Conservation (phyloP, 192 early-diverging fungal species). For the Backusella australiensis region DNA sequence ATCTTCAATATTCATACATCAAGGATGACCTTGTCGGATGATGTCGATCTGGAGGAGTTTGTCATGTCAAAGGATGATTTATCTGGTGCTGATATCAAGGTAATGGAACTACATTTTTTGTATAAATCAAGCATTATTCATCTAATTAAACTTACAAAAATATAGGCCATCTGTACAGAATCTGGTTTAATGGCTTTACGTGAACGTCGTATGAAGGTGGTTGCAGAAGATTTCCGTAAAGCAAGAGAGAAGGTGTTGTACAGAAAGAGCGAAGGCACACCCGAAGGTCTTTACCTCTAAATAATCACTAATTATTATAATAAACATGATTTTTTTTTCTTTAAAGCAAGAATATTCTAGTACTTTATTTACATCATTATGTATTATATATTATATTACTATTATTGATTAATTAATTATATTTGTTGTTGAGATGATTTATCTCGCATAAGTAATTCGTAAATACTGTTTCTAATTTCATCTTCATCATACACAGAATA, state of each 20-base stretch:
- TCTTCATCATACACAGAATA: slow-evolving; percentile 20
- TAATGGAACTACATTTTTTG: slow-evolving; percentile 2
- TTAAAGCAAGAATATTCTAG: background rate
- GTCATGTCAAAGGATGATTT: slow-evolving; percentile 99
- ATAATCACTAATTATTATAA: background rate
- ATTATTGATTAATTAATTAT: background rate
- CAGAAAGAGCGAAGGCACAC: slow-evolving; percentile 97
- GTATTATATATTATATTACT: background rate
- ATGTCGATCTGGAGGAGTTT: slow-evolving; percentile 98
- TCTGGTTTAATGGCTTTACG: slow-evolving; percentile 95
- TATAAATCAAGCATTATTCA: too few species aligned
- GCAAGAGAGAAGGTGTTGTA: slow-evolving; percentile 99
- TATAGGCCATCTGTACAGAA: slow-evolving; percentile 95
- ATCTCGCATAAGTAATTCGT: background rate
- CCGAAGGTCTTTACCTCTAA: slow-evolving; percentile 91
- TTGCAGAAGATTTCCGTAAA: slow-evolving; percentile 95
- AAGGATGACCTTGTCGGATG: slow-evolving; percentile 92
- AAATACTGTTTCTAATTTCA: slow-evolving; percentile 14
- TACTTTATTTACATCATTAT: background rate
- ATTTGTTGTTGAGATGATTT: slow-evolving; percentile 1
- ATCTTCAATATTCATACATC: slow-evolving; percentile 96
- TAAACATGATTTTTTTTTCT: background rate
- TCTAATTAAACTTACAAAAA: background rate
- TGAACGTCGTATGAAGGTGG: slow-evolving; percentile 97
- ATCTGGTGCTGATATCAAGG: slow-evolving; percentile 97